phyloP scores from a whole-genome alignment of 2,329 filamentous ascomycete genomes.

The Paracamarosporium sp. region DNA sequence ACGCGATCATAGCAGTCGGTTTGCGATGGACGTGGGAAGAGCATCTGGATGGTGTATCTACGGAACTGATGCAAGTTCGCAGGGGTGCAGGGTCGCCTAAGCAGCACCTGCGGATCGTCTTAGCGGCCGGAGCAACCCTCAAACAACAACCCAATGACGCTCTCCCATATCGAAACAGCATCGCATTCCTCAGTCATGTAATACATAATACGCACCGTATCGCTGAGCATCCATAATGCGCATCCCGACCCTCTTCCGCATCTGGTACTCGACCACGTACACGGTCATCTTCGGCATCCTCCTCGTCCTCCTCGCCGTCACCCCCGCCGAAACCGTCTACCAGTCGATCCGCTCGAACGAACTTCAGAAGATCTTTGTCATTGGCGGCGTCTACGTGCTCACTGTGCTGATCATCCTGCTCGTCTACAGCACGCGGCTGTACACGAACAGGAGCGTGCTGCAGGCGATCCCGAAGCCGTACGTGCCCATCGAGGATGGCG shows the following conservation, averaged over 20 bases:
- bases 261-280: conserved; percentile 83
- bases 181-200: conserved; percentile 11
- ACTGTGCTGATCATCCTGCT: conserved; percentile 74
- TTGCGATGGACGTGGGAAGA: too few relatives aligned
- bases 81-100: too few relatives aligned
- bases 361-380: conserved; percentile 81
- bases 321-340: conserved; percentile 78
- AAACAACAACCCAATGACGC: conserved; percentile 5
- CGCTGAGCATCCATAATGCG: conserved; percentile 39
- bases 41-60: too few relatives aligned
- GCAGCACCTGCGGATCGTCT: too few relatives aligned
- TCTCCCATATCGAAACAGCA: background rate
- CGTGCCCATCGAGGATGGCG: conserved; percentile 84
- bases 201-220: conserved; percentile 8
- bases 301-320: conserved; percentile 75
- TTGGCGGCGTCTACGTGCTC: conserved; percentile 76
- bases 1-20: too few relatives aligned
- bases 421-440: conserved; percentile 84
- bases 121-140: background rate
- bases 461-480: conserved; percentile 85
- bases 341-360: conserved; percentile 73
- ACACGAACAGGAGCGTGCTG: conserved; percentile 81
- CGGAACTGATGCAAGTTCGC: too few relatives aligned
- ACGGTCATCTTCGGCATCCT: conserved; percentile 77
- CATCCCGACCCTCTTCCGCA: conserved; percentile 68